Conservation (phyloP, 2,329 filamentous ascomycete species). For the Clathrospora elynae region DNA sequence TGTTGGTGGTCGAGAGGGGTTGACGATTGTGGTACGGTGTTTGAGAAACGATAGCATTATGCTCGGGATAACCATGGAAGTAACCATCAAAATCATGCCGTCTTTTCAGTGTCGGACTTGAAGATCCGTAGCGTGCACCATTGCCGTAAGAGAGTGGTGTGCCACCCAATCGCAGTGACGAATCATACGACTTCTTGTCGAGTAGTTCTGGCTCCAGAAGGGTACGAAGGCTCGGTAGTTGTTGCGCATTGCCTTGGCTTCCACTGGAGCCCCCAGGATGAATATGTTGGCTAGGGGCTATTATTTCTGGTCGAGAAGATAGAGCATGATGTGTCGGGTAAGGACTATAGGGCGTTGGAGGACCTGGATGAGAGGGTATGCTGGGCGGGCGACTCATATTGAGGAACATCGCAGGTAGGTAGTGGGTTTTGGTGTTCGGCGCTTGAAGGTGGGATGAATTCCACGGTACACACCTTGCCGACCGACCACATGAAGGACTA, state of each 20-base stretch:
- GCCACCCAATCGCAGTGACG: conserved; percentile 28
- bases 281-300: conserved; percentile 31
- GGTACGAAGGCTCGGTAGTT: conserved; percentile 47
- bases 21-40: conserved; percentile 37
- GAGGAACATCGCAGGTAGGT: conserved; percentile 53
- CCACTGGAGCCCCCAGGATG: conserved; percentile 33
- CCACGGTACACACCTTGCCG: conserved; percentile 39
- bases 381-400: conserved; percentile 83
- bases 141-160: conserved; percentile 24
- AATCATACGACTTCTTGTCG: conserved; percentile 39
- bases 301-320: conserved; percentile 35
- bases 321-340: conserved; percentile 36
- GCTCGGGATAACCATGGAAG: conserved; percentile 32
- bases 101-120: conserved; percentile 45
- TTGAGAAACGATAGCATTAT: conserved; percentile 37
- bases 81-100: conserved; percentile 43
- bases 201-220: conserved; percentile 46
- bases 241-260: conserved; percentile 38
- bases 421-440: conserved; percentile 31
- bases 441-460: conserved; percentile 38
- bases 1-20: conserved; percentile 22
- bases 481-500: conserved; percentile 41
- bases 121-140: conserved; percentile 37
- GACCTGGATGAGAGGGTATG: conserved; percentile 75
- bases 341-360: conserved; percentile 36